Base-by-base conservation (phyloP, 495 filamentous ascomycete genomes). In the Zalerion maritima region DNA sequence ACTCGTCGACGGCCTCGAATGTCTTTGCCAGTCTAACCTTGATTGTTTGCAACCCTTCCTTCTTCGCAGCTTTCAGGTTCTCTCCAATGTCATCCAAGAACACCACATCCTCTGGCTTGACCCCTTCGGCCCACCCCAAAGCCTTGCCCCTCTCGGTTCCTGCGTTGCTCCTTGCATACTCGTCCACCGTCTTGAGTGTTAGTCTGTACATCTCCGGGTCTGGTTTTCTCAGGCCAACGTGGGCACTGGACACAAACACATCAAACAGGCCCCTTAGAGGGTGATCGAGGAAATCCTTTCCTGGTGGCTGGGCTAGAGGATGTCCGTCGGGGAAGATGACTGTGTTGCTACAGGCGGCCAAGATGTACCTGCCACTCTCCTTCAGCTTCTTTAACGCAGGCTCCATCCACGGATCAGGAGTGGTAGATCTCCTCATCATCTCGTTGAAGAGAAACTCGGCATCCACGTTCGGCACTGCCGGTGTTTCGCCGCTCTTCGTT, bases 61-160 rank as follows among this genome's bases (percentile, higher is more conserved):
- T 60, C 58, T 66, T 84, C 7, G 76, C 89, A 7, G 66, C 71
- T 58, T 84, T 87, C 41, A 94, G 50, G 49, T 97, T 97, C 58
- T 81, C 72, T 0, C 89, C 89, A 46, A 97, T 96, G 54, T 97
- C 89, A 60, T 97, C 89, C 28, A 94, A 50, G 51, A 97, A 96
- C 11, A 92, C 58, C 26, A 93, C 57, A 29, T 94, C 81, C 6
- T 58, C 62, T 0, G 79, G 54, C 36, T 54, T 53, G 0, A 85
- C 54, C 1, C 64, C 70, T 1, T 62, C 43, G 4, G 42, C 47
- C 52, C 67, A 56, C 8, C 66, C 68, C 35, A 49, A 60, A 29
- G 53, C 52, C 34, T 22, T 40, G 5, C 46, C 53, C 31, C 42
- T 51, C 13, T 42, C 49, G 18, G 48, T 42, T 8, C 28, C 14